phyloP scores from a whole-genome alignment of 1,284 basidiomycete genomes.

The Cutaneotrichosporon cutaneum region DNA sequence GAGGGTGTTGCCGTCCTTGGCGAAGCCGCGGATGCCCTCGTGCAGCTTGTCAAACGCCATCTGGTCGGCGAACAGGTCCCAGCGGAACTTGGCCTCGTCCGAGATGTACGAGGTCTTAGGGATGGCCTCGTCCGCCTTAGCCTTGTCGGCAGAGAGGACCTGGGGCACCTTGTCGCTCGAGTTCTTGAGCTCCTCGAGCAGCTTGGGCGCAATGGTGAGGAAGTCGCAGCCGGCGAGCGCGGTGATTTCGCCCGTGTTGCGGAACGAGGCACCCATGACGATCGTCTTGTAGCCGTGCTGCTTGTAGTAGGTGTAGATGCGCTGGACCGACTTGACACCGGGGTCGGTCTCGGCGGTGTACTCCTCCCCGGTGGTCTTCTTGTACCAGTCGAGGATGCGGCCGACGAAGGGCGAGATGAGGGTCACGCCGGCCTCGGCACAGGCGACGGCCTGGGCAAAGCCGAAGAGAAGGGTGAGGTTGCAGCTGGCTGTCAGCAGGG shows the following conservation, averaged over 20 bases:
- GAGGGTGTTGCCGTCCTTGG: constrained; percentile 88
- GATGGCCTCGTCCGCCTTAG: constrained; percentile 61
- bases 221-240: constrained; percentile 94
- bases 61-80: constrained; percentile 81
- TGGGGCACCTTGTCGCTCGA: constrained; percentile 74
- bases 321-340: constrained; percentile 93
- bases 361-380: constrained; percentile 76
- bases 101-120: constrained; percentile 83
- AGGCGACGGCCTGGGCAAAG: constrained; percentile 96
- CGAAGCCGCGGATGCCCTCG: constrained; percentile 97
- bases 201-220: constrained; percentile 86
- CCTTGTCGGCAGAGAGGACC: constrained; percentile 71
- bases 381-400: constrained; percentile 96
- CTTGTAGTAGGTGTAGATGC: constrained; percentile 96
- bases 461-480: constrained; percentile 99
- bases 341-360: constrained; percentile 86
- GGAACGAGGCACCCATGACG: constrained; percentile 99
- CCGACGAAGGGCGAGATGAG: constrained; percentile 99
- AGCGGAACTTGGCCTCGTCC: constrained; percentile 94
- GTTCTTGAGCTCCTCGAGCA: constrained; percentile 90
- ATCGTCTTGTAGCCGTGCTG: constrained; percentile 98
- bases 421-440: constrained; percentile 95
- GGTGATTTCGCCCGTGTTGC: constrained; percentile 90
- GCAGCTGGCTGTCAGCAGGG: constrained; percentile 57
- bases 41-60: constrained; percentile 95